A percentile compares a stretch with the other conserved stretches of the same genome.
Conservation (phyloP, 176 grass and related monocot species). For the Echinochloa phyllopogon region DNA sequence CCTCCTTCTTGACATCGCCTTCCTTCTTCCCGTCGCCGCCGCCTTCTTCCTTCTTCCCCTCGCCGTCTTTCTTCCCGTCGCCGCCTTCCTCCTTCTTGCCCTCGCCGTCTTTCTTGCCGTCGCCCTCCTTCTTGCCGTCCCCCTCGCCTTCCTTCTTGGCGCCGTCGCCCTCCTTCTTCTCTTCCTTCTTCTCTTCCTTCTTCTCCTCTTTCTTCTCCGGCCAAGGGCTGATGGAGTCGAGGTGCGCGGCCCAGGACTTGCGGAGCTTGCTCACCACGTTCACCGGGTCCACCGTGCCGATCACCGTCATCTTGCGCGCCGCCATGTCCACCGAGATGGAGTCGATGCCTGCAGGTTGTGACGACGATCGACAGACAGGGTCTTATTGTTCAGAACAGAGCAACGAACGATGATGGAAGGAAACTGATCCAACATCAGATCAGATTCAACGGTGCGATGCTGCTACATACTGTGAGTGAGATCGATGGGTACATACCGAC, state of each 20-base stretch:
- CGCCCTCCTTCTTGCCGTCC: constrained; percentile 28
- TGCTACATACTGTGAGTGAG: not conserved
- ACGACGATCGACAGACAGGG: not conserved
- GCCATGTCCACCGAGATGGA: constrained; percentile 69
- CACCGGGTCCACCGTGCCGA: constrained; percentile 76
- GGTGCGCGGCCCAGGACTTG: constrained; percentile 61
- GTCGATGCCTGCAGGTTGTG: constrained; percentile 66
- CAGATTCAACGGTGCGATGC: not conserved
- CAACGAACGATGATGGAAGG: not conserved
- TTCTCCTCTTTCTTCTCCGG: constrained; percentile 43
- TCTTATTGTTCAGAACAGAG: not conserved
- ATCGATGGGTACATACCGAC: constrained; percentile 34
- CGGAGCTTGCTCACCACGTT: constrained; percentile 78
- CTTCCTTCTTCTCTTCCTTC: constrained; percentile 35
- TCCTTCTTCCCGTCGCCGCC: constrained; percentile 50
- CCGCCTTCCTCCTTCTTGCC: not conserved
- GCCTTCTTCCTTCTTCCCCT: constrained; percentile 5
- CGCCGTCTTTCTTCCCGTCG: not conserved
- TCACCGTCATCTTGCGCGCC: constrained; percentile 80
- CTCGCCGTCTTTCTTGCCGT: constrained; percentile 25
- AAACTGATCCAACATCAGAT: too few relatives aligned
- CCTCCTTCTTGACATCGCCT: constrained; percentile 6
- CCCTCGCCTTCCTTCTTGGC: constrained; percentile 29
- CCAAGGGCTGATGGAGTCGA: constrained; percentile 67
- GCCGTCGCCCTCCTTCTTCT: constrained; percentile 15